These are phyloP conservation scores for Beauveria asiatica DNA, from an alignment of 2,329 filamentous ascomycete genomes.

Conservation along the genomic window DNA sequence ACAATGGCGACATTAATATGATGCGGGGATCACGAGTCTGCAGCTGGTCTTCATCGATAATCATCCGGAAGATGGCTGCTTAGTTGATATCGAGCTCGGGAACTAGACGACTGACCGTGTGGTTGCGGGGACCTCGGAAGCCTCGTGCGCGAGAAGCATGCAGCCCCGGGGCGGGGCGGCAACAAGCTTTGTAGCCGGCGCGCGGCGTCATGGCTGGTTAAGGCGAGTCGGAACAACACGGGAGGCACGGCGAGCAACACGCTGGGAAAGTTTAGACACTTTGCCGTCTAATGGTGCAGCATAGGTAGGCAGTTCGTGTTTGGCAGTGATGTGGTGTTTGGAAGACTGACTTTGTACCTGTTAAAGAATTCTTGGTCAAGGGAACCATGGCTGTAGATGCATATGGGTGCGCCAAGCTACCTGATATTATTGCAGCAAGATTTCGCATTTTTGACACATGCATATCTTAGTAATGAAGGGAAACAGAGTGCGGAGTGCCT, in stretches of 20 bases:
- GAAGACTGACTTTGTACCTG: too few species aligned
- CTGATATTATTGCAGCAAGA: neutral
- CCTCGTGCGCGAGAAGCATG: neutral
- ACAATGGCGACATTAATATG: neutral
- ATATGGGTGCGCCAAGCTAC: neutral
- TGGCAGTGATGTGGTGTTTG: too few species aligned
- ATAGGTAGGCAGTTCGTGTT: neutral
- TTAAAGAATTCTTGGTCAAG: neutral
- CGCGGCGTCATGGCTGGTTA: neutral
- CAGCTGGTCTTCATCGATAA: slow-evolving; percentile 1
- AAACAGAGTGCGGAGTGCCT: neutral
- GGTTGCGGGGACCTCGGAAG: neutral
- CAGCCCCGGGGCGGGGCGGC: neutral
- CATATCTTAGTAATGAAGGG: neutral
- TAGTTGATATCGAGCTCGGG: neutral
- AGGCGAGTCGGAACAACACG: neutral
- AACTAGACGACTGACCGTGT: neutral
- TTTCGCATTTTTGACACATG: neutral
- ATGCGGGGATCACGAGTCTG: neutral
- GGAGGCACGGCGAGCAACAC: neutral
- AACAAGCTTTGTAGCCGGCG: slow-evolving; percentile 6
- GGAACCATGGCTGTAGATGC: neutral
- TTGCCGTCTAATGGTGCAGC: neutral
- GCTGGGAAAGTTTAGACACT: neutral
- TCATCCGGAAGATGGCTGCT: slow-evolving; percentile 1